phyloP scores from a whole-genome alignment of 768 basidiomycete genomes.

The Coprinopsis cinerea region DNA sequence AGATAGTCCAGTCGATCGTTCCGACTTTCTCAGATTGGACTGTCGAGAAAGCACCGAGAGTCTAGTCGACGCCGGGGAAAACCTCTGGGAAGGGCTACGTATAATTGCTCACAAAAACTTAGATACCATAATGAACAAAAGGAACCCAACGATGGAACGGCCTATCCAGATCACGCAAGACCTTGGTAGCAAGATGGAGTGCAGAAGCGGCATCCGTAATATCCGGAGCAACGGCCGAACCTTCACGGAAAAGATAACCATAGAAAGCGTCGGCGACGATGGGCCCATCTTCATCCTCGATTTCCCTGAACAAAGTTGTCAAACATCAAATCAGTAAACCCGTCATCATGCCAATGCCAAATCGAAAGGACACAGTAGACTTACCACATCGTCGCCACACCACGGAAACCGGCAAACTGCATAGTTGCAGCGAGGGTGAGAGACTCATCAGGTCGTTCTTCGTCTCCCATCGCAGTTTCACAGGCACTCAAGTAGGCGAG shows the following conservation, averaged over 20 bases:
- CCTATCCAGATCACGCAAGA: not conserved
- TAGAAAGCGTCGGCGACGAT: constrained; percentile 10
- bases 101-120: too few relatives aligned
- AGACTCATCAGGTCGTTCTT: constrained; percentile 17
- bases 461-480: constrained; percentile 30
- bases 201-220: constrained; percentile 1
- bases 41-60: too few relatives aligned
- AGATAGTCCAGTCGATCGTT: too few relatives aligned
- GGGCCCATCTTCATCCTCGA: constrained; percentile 4
- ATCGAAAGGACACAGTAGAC: too few relatives aligned
- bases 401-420: constrained; percentile 23
- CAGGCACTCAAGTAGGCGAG: constrained; percentile 41
- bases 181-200: constrained; percentile 2
- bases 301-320: not conserved
- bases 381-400: constrained; percentile 40
- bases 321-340: not conserved
- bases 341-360: too few relatives aligned
- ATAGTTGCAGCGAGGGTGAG: constrained; percentile 35
- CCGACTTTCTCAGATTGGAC: too few relatives aligned
- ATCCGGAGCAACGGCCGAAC: not conserved
- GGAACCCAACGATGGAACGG: not conserved
- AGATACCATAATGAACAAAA: constrained; percentile 9
- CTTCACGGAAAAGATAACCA: constrained; percentile 1
- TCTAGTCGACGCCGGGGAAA: too few relatives aligned
- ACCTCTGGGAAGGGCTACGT: too few relatives aligned